Conservation (phyloP, 176 grass and related monocot species). For the Phoenix dactylifera region DNA sequence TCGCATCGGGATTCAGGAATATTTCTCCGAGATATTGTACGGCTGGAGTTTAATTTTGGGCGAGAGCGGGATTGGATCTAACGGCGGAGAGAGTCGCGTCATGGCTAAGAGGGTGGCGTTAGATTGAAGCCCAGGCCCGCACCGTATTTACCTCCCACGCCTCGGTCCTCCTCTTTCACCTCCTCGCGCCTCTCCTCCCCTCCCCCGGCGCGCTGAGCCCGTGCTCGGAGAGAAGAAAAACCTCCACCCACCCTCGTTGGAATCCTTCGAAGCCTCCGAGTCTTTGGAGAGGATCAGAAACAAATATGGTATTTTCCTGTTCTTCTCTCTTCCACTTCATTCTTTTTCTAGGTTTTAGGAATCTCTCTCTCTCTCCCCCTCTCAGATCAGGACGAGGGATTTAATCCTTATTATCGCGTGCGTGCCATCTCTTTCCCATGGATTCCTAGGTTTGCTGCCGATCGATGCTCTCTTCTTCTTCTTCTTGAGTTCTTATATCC, state of each 20-base stretch:
- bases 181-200: not conserved
- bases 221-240: no score
- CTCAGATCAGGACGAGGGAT: no score
- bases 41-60: not conserved
- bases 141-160: not conserved
- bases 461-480: not conserved
- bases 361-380: no score
- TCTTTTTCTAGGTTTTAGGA: no score
- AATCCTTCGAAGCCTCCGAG: no score
- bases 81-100: constrained; percentile 7
- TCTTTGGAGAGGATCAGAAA: no score
- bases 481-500: not conserved
- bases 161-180: not conserved
- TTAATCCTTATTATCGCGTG: no score
- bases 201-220: no score
- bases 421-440: no score
- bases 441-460: not conserved
- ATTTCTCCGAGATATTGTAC: not conserved
- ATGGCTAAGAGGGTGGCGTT: constrained; percentile 14
- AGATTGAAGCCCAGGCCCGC: constrained; percentile 17
- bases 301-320: no score
- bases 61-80: constrained; percentile 15
- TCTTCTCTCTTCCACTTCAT: no score
- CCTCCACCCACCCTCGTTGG: no score
- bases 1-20: not conserved